phyloP scores from a whole-genome alignment of 805 yeast species.

The Sugiyamaella marilandica region DNA sequence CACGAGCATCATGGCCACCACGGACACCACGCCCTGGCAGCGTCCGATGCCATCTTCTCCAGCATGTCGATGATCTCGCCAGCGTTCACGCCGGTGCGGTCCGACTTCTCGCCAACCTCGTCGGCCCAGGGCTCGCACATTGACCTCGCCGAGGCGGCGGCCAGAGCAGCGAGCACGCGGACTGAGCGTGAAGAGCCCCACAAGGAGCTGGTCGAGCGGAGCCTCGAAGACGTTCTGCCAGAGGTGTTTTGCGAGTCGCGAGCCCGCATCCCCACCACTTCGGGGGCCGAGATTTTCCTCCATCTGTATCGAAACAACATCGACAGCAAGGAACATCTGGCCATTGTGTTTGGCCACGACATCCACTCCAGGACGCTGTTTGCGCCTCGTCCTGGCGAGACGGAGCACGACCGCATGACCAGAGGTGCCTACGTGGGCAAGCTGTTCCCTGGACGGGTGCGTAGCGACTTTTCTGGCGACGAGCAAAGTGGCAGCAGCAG shows the following conservation, averaged over 20 bases:
- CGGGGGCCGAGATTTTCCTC: slow-evolving; percentile 88
- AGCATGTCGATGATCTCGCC: slow-evolving; percentile 34
- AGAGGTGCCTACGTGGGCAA: slow-evolving; percentile 95
- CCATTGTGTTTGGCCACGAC: slow-evolving; percentile 93
- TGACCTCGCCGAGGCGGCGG: slow-evolving; percentile 16
- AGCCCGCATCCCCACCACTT: slow-evolving; percentile 94
- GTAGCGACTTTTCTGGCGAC: slow-evolving; percentile 36
- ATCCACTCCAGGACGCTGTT: slow-evolving; percentile 74
- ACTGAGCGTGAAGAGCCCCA: background rate
- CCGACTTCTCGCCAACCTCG: slow-evolving; percentile 12
- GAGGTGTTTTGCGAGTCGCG: slow-evolving; percentile 82
- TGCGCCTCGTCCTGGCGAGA: slow-evolving; percentile 56
- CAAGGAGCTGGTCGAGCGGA: slow-evolving; percentile 13
- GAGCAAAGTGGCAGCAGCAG: slow-evolving; percentile 12
- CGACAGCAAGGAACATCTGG: slow-evolving; percentile 91
- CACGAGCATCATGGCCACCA: background rate
- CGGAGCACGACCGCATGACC: slow-evolving; percentile 94
- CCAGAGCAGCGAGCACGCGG: background rate
- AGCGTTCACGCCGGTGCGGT: slow-evolving; percentile 30
- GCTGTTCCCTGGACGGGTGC: slow-evolving; percentile 75
- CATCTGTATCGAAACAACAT: slow-evolving; percentile 82
- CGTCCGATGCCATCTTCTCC: slow-evolving; percentile 12
- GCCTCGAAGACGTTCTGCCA: slow-evolving; percentile 46
- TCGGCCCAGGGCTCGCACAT: slow-evolving; percentile 16
- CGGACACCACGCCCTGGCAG: background rate